Evolutionary conservation across 352 stramenopile genomes (phyloP), one percentile per base, ranked within the genome.

Genomic region (Phytophthora megakarya): DNA sequence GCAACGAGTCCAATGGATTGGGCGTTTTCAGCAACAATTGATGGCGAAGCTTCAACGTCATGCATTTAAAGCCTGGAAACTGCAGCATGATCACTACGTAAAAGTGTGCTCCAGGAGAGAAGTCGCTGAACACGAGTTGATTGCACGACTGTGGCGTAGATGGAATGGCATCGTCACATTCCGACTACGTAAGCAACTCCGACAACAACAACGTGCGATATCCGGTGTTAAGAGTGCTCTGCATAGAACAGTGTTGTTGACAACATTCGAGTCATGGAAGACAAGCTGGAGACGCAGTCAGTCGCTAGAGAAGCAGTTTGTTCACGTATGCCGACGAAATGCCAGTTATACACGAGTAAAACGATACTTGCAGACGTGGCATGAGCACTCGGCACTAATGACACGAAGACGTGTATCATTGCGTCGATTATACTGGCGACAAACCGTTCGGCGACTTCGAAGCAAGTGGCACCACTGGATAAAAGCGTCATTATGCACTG

Each of bases 11-110:
- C 42, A 30, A 10, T 55, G 45, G 33, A 53, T 81, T 22, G 26
- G 38, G 5, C 42, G 48, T 22, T 56, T 78, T 23, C 25, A 73
- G 4, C 28, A 44, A 12, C 49, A 58, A 26, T 46, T n/a, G 12
- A 40, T 49, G 13, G 8, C 18, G 16, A 51, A 9, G 12, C 58
- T 53, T 43, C 57, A 67, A 40, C 39, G 39, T 9, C 45, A 43
- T 11, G 66, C 62, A 23, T 70, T 81, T 15, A 45, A 39, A 13
- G 55, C 44, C 16, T 81, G 73, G 73, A 68, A 63, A 13, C 26
- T 51, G 0, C 42, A 61, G 19, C 55, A 59, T 11, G 37, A 72
- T 5, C 23, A 62, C 19, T 42, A 37, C 38, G 26, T 26, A 12
- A 65, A 35, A 11, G 13, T 28, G 10, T 25, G 7, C 19, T 12